Evolutionary conservation across 1,284 basidiomycete species (phyloP), one percentile per base, ranked within the genome.

Genomic region (Sporisorium graminicola): DNA sequence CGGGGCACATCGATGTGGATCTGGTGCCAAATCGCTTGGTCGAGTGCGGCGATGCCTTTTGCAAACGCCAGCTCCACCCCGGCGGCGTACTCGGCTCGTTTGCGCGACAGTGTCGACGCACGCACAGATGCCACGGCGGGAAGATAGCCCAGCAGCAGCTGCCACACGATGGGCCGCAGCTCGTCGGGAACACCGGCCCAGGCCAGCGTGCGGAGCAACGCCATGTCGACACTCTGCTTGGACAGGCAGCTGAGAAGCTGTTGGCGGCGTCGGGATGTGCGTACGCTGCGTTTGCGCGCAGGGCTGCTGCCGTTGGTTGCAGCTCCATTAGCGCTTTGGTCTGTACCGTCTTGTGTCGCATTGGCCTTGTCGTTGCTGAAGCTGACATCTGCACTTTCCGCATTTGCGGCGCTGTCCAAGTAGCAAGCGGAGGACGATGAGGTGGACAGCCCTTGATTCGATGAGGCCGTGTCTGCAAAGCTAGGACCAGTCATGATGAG

Each of bases 111-210:
- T 0, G 93, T 93, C 0, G 90, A 87, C 18, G 91, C 85, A 12
- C 96, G 92, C 2, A 93, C 88, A n/a, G 92, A 90, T 4, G 90
- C 90, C 0, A 94, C 92, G 10, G 96, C 88, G 0, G 97, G 96
- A 22, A 98, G 89, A 86, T 99, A 98, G 40, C 83, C 83, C 47
- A 99, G 90, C 35, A 99, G 89, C 63, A 98, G 88, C 83, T 94
- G 94, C 97, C 97, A 99, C 14, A 92, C 93, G 80, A 97, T 90
- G 0, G 95, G 94, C 44, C 97, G 90, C 24, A 99, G 88, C 80
- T 95, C 93, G 53, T 87, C 86, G 1, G 97, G 96, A 20, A 98
- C 92, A 18, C 97, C 97, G 54, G 92, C 92, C 96, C 96, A 99
- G n/a, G 95, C 92, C 33, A 98, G 89, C 79, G 93, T 93, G 50